Percentiles rank a stretch among this genome's conserved stretches.
Evolutionary conservation across 78 protist genomes (phyloP).

Genomic region (Bodo saltans): DNA sequence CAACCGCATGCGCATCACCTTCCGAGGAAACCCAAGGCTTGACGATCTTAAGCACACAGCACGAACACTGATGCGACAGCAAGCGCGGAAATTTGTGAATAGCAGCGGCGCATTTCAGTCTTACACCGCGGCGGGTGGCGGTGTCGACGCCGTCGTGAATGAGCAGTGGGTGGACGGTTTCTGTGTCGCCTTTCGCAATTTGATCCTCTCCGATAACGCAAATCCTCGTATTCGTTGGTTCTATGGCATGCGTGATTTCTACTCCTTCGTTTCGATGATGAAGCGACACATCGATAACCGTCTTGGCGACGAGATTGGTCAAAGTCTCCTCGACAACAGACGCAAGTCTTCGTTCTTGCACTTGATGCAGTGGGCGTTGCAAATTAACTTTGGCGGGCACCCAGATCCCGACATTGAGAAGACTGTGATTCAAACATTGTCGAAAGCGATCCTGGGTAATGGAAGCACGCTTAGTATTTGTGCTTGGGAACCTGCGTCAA

Average conservation of each 20-base stretch:
- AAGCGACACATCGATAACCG: conserved; percentile 1
- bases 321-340: neutral
- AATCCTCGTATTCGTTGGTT: conserved; percentile 18
- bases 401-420: neutral
- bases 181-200: conserved; percentile 2
- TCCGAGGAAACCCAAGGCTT: conserved; percentile 23
- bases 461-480: no score
- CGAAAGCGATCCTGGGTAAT: conserved; percentile 13
- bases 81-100: conserved; percentile 19
- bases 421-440: neutral
- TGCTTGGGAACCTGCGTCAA: no score
- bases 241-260: conserved; percentile 42
- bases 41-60: conserved; percentile 26
- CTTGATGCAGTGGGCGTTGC: conserved; percentile 28
- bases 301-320: neutral
- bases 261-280: conserved; percentile 21
- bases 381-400: conserved; percentile 32
- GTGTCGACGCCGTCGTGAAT: no score
- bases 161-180: neutral
- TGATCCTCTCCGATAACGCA: conserved; percentile 10
- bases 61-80: neutral
- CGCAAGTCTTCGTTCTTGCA: conserved; percentile 11
- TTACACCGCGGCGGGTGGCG: no score
- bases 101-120: no score
- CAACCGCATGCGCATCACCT: conserved; percentile 10